A percentile compares a stretch with the other conserved stretches of the same genome.
Conservation (phyloP, 768 basidiomycete species). For the Hydnum rufescens region DNA sequence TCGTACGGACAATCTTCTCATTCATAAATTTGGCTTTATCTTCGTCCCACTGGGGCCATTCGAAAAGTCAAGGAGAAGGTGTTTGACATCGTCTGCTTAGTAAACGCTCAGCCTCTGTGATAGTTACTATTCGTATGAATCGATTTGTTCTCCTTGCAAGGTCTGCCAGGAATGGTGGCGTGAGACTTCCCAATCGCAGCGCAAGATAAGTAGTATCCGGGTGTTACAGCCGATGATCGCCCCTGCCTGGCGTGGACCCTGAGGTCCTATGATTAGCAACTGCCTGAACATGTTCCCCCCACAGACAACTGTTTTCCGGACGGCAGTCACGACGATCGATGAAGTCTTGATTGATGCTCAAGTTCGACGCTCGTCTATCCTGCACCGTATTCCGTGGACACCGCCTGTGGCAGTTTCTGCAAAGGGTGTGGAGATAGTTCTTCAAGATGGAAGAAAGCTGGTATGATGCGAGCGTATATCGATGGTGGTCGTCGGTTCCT, state of each 20-base stretch:
- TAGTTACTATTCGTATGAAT: no score
- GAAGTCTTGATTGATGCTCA: background rate
- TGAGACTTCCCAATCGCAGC: no score
- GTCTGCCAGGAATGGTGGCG: no score
- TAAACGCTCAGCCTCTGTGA: no score
- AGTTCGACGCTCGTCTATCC: constrained; percentile 20
- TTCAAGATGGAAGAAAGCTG: background rate
- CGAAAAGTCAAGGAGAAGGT: no score
- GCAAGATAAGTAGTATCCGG: no score
- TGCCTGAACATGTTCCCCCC: background rate
- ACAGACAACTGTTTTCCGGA: background rate
- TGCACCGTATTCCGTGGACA: constrained; percentile 54
- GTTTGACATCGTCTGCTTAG: no score
- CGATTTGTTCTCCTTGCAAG: no score
- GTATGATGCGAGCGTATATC: background rate
- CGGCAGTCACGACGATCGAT: background rate
- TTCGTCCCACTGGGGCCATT: no score
- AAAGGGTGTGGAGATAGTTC: constrained; percentile 5
- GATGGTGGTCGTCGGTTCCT: constrained; percentile 24
- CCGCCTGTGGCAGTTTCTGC: constrained; percentile 47
- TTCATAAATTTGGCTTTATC: no score
- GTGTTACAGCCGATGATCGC: background rate
- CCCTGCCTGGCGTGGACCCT: background rate
- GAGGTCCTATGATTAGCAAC: background rate
- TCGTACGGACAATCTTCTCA: no score